These are phyloP conservation scores for Candida verbasci DNA, from an alignment of 805 yeast species.

Conservation along the genomic window DNA sequence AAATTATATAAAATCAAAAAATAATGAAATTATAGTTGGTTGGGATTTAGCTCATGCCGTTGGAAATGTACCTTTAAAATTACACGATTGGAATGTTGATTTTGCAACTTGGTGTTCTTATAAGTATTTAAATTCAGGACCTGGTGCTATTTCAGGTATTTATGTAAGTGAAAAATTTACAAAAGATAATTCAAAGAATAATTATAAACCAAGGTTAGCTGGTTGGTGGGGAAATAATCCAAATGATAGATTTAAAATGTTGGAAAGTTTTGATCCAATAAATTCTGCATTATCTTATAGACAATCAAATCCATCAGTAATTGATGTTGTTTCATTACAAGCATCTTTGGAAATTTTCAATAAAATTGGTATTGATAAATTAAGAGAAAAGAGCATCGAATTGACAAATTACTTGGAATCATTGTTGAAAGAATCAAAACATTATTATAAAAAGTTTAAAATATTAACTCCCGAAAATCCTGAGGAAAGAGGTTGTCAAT, in stretches of 20 bases:
- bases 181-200: conserved; percentile 20
- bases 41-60: conserved; percentile 97
- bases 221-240: conserved; percentile 98
- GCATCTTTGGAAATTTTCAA: conserved; percentile 61
- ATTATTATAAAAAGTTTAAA: conserved; percentile 47
- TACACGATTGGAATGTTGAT: conserved; percentile 89
- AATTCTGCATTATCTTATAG: conserved; percentile 84
- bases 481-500: conserved; percentile 71
- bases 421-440: conserved; percentile 42
- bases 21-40: conserved; percentile 55
- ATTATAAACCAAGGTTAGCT: conserved; percentile 64
- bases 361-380: conserved; percentile 49
- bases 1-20: conserved; percentile 42
- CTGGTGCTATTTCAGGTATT: conserved; percentile 89
- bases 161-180: conserved; percentile 61
- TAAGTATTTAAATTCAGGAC: conserved; percentile 88
- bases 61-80: conserved; percentile 72
- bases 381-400: conserved; percentile 53
- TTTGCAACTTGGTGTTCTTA: conserved; percentile 95
- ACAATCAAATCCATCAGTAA: conserved; percentile 86
- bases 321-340: conserved; percentile 72
- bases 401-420: conserved; percentile 56
- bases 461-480: conserved; percentile 68
- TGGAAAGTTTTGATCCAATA: conserved; percentile 72
- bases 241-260: conserved; percentile 70